Base-by-base conservation (phyloP, 805 yeast species). In the Barnettozyma salicaria region DNA sequence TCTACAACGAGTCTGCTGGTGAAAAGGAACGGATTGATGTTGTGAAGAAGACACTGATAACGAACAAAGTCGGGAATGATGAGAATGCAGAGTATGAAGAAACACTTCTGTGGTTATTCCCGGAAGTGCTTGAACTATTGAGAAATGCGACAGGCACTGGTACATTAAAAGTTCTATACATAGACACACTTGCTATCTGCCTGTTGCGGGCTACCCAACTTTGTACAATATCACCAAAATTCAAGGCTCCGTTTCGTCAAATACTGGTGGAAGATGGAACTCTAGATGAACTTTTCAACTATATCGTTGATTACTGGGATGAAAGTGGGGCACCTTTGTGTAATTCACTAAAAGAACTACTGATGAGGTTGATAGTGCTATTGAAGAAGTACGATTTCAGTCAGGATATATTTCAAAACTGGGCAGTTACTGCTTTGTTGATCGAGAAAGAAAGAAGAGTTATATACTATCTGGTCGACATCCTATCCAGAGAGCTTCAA, bases 271-370 rank as follows among this genome's bases (percentile, higher is more conserved):
- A 53, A 7, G 40, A 37, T 16, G 41, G 29, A 4, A 37, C 42
- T 11, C 48, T 67, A 6, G 46, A 45, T 30, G 53, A 57, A 19
- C 37, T 77, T 2, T 74, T 74, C 49, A 63, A 64, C 18, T 81
- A 72, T 53, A 68, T 81, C 11, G 59, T 80, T 26, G 88, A 78
- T 45, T 78, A 73, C 53, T 78, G 88, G 78, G 76, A 74, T 36
- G 84, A 79, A 34, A 72, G 84, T 2, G 78, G 81, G 5, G 76
- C 83, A 2, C 78, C 94, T 0, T 56, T 84, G 19, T 76, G 80
- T 6, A 84, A 81, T 50, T 79, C 94, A 0, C 55, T 85, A 36
- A 71, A 67, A 37, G 83, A 76, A 22, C 51, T 87, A 31, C 70
- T 86, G 32, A 37, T 55, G 3, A 85, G 80, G 47, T 50, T 80